Evolutionary conservation across 352 stramenopile species (phyloP), one percentile per base, ranked within the genome.

Genomic region (Globisporangium iwayamae): DNA sequence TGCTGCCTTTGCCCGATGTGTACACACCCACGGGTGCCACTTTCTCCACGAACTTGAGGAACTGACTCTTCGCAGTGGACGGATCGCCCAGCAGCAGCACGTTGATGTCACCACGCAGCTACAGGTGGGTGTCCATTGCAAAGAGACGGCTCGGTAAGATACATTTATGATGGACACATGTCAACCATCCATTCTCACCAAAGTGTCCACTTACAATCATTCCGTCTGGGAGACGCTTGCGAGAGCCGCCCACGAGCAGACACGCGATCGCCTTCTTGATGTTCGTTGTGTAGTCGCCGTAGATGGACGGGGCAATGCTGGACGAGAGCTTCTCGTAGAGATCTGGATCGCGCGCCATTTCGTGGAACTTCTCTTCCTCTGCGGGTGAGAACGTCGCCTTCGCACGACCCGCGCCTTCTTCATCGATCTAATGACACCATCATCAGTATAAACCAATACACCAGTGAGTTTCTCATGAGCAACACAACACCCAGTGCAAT

Each of bases 1-100:
- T 98, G 66, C 91, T 98, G 32, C 98, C 98, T 84, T 99, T 99
- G 18, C 98, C 98, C 2, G 91, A 98, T 0, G 98, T 99, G 78
- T 99, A 99, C 48, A 99, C 97, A 3, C 96, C 96, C 0, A 99
- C 90, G 1, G 98, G 98, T 2, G 97, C 96, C 13, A 99, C 93
- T 66, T 96, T 97, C 68, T 98, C 91, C 0, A 91, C 87, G 77
- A 99, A 99, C 68, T 99, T 99, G 9, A 99, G 73, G 72, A 99
- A 99, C 72, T 99, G 97, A 39, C 81, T 97, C 74, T 99, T 99
- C 51, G 96, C 97, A 0, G 96, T 99, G 55, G 89, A 98, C 3
- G 97, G 98, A 81, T 99, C 97, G 46, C 98, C 97, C 16, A 99
- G 77, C 22, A 99, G 67, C 28, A 99, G 79, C 16, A 99, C 91